These are phyloP conservation scores for Mycena haematopus DNA, from an alignment of 768 basidiomycete genomes.

Conservation along the genomic window DNA sequence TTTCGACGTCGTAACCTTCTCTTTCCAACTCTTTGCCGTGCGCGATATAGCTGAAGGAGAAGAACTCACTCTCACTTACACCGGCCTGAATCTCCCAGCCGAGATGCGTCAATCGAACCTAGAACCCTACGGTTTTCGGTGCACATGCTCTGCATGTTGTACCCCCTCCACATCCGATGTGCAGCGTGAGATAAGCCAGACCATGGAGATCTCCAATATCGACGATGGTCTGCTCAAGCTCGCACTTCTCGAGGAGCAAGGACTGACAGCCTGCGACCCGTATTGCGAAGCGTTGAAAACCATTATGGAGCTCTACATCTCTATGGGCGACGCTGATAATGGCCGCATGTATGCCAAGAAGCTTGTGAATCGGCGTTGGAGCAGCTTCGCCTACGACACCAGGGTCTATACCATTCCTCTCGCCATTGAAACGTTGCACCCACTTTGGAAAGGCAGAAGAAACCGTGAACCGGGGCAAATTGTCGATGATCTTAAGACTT, in stretches of 20 bases:
- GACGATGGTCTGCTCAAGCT: constrained; percentile 14
- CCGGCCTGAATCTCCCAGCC: constrained; percentile 12
- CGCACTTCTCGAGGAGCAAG: constrained; percentile 8
- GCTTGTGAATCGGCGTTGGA: constrained; percentile 6
- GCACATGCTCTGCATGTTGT: constrained; percentile 42
- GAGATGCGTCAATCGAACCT: constrained; percentile 36
- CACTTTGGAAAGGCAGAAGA: background rate
- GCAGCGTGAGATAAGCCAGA: background rate
- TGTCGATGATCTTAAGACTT: background rate
- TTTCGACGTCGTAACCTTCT: constrained; percentile 38
- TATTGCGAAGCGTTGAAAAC: background rate
- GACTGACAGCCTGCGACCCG: background rate
- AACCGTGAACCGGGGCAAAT: background rate
- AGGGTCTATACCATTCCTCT: background rate
- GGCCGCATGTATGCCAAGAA: constrained; percentile 19
- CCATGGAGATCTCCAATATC: background rate
- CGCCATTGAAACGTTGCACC: background rate
- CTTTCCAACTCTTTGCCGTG: constrained; percentile 35
- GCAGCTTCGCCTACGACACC: background rate
- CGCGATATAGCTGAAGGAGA: constrained; percentile 41
- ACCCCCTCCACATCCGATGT: constrained; percentile 21
- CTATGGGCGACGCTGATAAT: constrained; percentile 13
- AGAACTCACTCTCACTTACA: constrained; percentile 41
- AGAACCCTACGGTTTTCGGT: constrained; percentile 39
- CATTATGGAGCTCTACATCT: constrained; percentile 12